Base-by-base conservation (phyloP, 2,329 filamentous ascomycete species). In the Catunica adiposa region DNA sequence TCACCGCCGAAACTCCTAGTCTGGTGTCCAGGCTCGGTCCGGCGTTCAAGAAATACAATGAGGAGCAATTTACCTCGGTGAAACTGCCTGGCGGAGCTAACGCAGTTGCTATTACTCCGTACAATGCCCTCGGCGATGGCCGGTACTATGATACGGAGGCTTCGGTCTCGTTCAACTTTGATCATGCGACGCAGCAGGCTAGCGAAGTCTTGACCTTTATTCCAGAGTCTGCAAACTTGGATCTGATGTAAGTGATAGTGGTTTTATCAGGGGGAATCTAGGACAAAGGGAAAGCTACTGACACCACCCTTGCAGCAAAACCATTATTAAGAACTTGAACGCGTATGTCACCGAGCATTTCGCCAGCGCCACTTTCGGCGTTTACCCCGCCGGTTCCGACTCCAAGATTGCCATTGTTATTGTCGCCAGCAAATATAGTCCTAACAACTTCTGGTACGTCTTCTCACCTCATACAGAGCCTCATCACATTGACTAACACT, bases 371-470 rank as follows among this genome's bases (percentile, higher is more conserved):
- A 81, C 85, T 11, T 84, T 84, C 62, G 88, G 89, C 61, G 86
- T 87, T 51, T 96, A 86, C 67, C 87, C 90, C 9, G 82, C 80
- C 62, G 79, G 87, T 62, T 75, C 83, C 61, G 86, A 90, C 67
- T 78, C 79, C 26, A 80, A 82, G 63, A 70, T 97, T 59, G 87
- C 89, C 51, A 75, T 96, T 61, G 70, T 94, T 55, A 80, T 95
- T 53, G 89, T 95, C 51, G 86, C 89, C 56, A 96, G 92, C 74
- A 96, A 96, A 70, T 97, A 97, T 74, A 94, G 86, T 64, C 92
- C 94, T 6, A 88, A 89, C 67, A 98, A 98, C 76, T 98, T 89
- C 76, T 97, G 92, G 89, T 89, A 72, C 44, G 70, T 53, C 25
- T 29, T 26, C 25, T 20, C 23, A 8, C n/a, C 20, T 29, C 6